Base-by-base conservation (phyloP, 768 basidiomycete species). In the Pholiota molesta region DNA sequence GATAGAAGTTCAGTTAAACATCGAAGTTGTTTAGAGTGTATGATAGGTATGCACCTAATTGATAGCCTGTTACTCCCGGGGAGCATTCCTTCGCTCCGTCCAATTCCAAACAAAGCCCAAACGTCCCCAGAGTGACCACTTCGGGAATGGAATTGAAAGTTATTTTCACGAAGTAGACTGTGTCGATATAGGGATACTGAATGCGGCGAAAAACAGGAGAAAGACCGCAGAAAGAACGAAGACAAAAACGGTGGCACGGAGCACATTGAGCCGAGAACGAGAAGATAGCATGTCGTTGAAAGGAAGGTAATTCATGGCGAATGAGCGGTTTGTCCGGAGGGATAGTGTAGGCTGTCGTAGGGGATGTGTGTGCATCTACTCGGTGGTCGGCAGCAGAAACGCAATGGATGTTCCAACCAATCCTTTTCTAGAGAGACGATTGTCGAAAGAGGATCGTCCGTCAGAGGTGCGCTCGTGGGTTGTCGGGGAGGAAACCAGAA, bases 41-140 rank as follows among this genome's bases (percentile, higher is more conserved):
- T 21, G 52, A 44, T 3, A 28, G n/a, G 13, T 51, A 55, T 40
- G 23, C 42, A 60, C 59, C 33, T 9, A 40, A 21, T 54, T 60
- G 59, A 28, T 60, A 60, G 16, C 52, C 59, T 26, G 49, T 19
- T 29, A n/a, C 49, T 10, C 45, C 57, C 26, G 45, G 11, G 9
- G 59, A 60, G 21, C 59, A 60, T 42, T 14, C 39, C 39, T 21
- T 54, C n/a, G 29, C 23, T 45, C 52, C 52, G 14, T 19, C 29
- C 33, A 6, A 37, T 40, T 62, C 44, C 28, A 26, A 60, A 45
- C 65, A 65, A 31, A 53, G 47, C 19, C 61, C 65, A 11, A 62
- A 60, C 13, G 52, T 39, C 26, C 65, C 65, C 17, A 65, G 56
- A 14, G 62, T 60, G 26, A 65, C n/a, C 19, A 39, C 19, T n/a